phyloP scores from a whole-genome alignment of 176 grass and related monocot species.

The Oropetium thomaeum region DNA sequence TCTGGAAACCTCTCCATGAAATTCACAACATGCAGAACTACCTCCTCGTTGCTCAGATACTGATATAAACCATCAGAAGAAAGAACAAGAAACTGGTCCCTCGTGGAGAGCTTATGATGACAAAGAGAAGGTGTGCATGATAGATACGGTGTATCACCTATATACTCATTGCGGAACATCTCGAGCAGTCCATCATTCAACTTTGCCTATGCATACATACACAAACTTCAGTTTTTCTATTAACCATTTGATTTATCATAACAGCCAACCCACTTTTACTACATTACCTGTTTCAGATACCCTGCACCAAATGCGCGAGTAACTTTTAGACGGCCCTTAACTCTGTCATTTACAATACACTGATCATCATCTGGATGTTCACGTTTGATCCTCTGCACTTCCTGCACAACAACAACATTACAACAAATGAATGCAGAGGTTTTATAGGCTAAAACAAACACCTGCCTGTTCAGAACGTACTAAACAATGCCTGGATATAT shows the following conservation, averaged over 20 bases:
- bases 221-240: constrained; percentile 12
- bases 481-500: not conserved
- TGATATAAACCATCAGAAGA: constrained; percentile 96
- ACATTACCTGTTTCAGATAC: constrained; percentile 88
- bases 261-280: not conserved
- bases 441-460: not conserved
- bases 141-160: constrained; percentile 74
- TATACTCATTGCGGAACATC: constrained; percentile 83
- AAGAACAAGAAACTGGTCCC: constrained; percentile 83
- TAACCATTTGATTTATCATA: not conserved
- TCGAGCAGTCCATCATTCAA: constrained; percentile 78
- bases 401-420: constrained; percentile 41
- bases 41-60: constrained; percentile 89
- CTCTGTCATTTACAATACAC: constrained; percentile 89
- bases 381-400: constrained; percentile 73
- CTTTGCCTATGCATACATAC: constrained; percentile 50
- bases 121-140: constrained; percentile 75
- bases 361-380: constrained; percentile 86
- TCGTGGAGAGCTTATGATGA: constrained; percentile 63
- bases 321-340: constrained; percentile 86
- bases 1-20: constrained; percentile 93
- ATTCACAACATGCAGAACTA: constrained; percentile 84
- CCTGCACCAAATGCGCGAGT: constrained; percentile 91
- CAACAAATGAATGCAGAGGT: not conserved
- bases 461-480: not conserved